phyloP scores from a whole-genome alignment of 495 filamentous ascomycete species.

The Penicillium parvum region DNA sequence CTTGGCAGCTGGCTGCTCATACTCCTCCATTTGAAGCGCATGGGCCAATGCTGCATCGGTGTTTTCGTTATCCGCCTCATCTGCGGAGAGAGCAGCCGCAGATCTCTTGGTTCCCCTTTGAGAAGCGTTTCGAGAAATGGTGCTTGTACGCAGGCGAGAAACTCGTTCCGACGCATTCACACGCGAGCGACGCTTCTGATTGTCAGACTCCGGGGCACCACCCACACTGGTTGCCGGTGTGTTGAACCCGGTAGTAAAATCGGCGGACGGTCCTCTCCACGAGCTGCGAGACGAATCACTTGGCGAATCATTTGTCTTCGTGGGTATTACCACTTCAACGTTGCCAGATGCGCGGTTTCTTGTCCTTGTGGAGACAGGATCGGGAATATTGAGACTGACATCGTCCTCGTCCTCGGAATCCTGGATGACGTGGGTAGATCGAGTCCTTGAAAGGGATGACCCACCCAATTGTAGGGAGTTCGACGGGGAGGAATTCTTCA shows the following conservation, averaged over 20 bases:
- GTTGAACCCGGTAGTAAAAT: conserved; percentile 57
- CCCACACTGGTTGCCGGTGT: conserved; percentile 75
- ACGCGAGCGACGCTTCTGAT: conserved; percentile 22
- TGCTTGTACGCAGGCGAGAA: conserved; percentile 36
- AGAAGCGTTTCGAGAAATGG: conserved; percentile 26
- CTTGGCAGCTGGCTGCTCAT: conserved; percentile 31
- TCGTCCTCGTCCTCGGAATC: conserved; percentile 26
- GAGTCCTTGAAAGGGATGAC: conserved; percentile 18
- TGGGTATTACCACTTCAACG: conserved; percentile 41
- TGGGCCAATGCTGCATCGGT: conserved; percentile 55
- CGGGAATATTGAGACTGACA: background rate
- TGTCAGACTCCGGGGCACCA: conserved; percentile 49
- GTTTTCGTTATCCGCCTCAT: conserved; percentile 34
- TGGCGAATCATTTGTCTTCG: conserved; percentile 19
- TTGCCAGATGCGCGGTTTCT: background rate
- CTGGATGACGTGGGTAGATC: conserved; percentile 14
- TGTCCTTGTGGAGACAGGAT: background rate
- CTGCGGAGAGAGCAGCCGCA: conserved; percentile 12
- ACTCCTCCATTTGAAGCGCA: conserved; percentile 60
- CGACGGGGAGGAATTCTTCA: conserved; percentile 16
- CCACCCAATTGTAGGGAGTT: conserved; percentile 22
- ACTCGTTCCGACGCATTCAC: conserved; percentile 41
- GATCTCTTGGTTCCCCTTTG: conserved; percentile 35
- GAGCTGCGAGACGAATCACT: conserved; percentile 25
- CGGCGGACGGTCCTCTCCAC: conserved; percentile 26